A percentile compares a stretch with the other conserved stretches of the same genome.
Conservation (phyloP, 768 basidiomycete species). For the Dentipellis fragilis region DNA sequence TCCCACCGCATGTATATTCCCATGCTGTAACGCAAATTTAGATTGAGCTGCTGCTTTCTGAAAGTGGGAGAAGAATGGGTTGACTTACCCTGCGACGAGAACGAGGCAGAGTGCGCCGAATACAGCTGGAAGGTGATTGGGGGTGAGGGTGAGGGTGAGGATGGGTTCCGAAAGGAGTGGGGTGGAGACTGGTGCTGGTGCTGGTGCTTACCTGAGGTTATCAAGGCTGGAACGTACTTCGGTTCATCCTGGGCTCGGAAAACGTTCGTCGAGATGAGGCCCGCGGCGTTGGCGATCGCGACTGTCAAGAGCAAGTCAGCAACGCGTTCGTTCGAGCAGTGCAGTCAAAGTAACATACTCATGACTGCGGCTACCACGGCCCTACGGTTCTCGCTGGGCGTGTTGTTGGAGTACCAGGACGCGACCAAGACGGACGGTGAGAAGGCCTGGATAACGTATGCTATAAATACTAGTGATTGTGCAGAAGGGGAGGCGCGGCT, state of each 20-base stretch:
- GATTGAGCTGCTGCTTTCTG: background rate
- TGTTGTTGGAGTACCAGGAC: background rate
- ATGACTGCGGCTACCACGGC: background rate
- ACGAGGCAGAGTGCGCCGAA: slow-evolving; percentile 38
- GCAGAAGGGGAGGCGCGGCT: background rate
- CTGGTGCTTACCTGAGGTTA: slow-evolving; percentile 28
- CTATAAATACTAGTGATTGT: background rate
- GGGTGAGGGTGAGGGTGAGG: background rate
- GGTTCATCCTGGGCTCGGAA: slow-evolving; percentile 42
- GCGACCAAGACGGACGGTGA: background rate
- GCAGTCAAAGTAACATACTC: background rate
- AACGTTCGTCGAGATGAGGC: slow-evolving; percentile 42
- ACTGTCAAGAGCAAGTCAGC: background rate
- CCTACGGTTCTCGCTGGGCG: background rate
- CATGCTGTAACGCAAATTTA: slow-evolving; percentile 17
- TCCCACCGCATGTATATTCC: slow-evolving; percentile 42
- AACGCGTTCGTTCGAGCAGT: background rate
- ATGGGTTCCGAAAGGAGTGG: background rate
- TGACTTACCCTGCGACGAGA: slow-evolving; percentile 28
- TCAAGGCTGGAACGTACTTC: slow-evolving; percentile 38
- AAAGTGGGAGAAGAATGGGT: background rate
- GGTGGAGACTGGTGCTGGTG: background rate
- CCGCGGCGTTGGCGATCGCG: slow-evolving; percentile 18
- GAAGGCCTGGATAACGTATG: background rate
- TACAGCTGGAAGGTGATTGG: no score